Evolutionary conservation across 2,329 filamentous ascomycete species (phyloP), one percentile per base, ranked within the genome.

Genomic region (Penicillium paneum): DNA sequence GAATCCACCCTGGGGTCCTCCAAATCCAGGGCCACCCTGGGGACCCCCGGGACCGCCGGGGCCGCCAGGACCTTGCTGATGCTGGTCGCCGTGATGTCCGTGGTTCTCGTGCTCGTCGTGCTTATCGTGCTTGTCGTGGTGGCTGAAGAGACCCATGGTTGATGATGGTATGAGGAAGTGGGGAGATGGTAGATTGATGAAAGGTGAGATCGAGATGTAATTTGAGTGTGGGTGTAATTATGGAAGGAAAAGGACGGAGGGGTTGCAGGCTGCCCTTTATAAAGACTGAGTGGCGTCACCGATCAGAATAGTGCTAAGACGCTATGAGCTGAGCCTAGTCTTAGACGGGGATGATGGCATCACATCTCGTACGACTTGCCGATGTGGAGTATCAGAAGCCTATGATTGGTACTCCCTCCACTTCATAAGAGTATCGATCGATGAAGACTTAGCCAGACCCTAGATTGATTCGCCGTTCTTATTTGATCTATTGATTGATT

Each of bases 61-160:
- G 17, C 17, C 35, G 5, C 35, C 35, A 5, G 17, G 35, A 8
- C 35, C 36, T 21, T 38, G 36, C 11, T 38, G 11, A 5, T 36
- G 15, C 35, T 48, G 35, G 10, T 28, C 21, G 8, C 21, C 35
- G 6, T 48, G 32, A 7, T 49, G 12, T 8, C 31, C 21, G 29
- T 44, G 39, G 15, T 51, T 15, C 8, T 51, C 8, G 17, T 51
- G 26, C 12, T 39, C 3, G 6, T 32, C 13, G 19, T 43, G 40
- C 40, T 29, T n/a, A n/a, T n/a, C 17, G 10, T 29, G 21, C 21
- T 24, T 31, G 40, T 51, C 40, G 31, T 51, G 48, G n/a, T 50
- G 48, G 39, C 39, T 42, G 31, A 51, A 51, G 17, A 44, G 49
- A 38, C 40, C 49, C 49, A 51, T 51, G 39, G 8, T 31, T 21